These are phyloP conservation scores for Ilyonectria mors-panacis DNA, from an alignment of 2,329 filamentous ascomycete species.

Conservation along the genomic window DNA sequence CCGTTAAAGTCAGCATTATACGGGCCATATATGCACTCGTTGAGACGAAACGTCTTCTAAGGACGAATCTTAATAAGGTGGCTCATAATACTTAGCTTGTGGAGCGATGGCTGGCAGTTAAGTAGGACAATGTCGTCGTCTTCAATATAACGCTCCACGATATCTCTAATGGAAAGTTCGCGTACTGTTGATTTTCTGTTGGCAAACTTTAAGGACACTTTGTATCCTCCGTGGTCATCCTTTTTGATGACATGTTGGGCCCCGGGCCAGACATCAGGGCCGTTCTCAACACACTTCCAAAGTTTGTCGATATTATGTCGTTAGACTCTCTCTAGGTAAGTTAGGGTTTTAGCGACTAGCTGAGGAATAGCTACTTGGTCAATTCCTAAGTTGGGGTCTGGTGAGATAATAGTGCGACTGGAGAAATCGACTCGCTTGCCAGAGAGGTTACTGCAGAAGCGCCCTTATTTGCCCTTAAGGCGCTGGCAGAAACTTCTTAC, in stretches of 20 bases:
- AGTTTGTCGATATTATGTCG: conserved; percentile 89
- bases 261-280: conserved; percentile 85
- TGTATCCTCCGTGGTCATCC: conserved; percentile 73
- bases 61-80: conserved; percentile 94
- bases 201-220: conserved; percentile 82
- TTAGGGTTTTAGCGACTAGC: conserved; percentile 93
- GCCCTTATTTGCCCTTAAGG: conserved; percentile 96
- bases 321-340: conserved; percentile 92
- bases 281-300: conserved; percentile 80
- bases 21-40: conserved; percentile 97
- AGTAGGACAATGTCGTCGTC: conserved; percentile 97
- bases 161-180: conserved; percentile 84
- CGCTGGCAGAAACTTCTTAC: conserved; percentile 91
- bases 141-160: conserved; percentile 94
- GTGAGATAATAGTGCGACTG: conserved; percentile 96
- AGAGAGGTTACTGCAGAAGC: conserved; percentile 96
- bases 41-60: conserved; percentile 95
- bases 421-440: conserved; percentile 99
- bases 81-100: conserved; percentile 98
- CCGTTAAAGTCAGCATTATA: conserved; percentile 99
- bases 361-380: conserved; percentile 94
- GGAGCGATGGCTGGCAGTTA: conserved; percentile 96
- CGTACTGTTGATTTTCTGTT: conserved; percentile 81
- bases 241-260: conserved; percentile 87
- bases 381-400: conserved; percentile 93